Evolutionary conservation across 2,329 filamentous ascomycete species (phyloP).

Genomic region (Ophiostoma himal-ulmi): DNA sequence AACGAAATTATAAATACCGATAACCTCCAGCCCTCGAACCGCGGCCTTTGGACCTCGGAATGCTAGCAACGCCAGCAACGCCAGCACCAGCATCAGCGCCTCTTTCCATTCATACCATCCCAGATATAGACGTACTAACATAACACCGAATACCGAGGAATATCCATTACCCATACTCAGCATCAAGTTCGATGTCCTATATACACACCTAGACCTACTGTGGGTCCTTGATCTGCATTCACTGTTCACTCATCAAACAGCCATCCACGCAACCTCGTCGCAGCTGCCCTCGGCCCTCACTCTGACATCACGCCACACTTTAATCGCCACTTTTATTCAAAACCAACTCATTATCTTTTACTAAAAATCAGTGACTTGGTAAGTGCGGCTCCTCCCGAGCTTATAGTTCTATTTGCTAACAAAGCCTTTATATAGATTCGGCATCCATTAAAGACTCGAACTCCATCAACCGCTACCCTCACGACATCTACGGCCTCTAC

Average conservation of each 20-base stretch:
- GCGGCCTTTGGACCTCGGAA: background rate
- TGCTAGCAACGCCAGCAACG: too few relatives aligned
- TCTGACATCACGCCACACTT: background rate
- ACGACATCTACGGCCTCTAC: background rate
- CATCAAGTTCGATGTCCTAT: background rate
- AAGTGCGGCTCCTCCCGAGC: background rate
- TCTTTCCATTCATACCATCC: background rate
- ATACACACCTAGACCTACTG: background rate
- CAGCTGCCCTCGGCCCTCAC: background rate
- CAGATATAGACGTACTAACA: background rate
- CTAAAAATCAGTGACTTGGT: background rate
- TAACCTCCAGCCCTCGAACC: background rate
- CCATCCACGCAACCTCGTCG: background rate
- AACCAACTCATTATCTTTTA: too few relatives aligned
- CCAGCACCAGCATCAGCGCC: too few relatives aligned
- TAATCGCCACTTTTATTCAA: background rate
- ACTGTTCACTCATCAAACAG: background rate
- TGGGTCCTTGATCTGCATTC: background rate
- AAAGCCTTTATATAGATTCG: background rate
- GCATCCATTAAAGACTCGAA: background rate
- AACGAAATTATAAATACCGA: background rate
- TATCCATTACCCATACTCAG: background rate
- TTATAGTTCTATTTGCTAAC: background rate
- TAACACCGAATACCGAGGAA: background rate
- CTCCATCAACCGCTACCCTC: too few relatives aligned